Evolutionary conservation across 371 early-diverging fungal genomes (phyloP).

Genomic region (Syncephalastrum monosporum): DNA sequence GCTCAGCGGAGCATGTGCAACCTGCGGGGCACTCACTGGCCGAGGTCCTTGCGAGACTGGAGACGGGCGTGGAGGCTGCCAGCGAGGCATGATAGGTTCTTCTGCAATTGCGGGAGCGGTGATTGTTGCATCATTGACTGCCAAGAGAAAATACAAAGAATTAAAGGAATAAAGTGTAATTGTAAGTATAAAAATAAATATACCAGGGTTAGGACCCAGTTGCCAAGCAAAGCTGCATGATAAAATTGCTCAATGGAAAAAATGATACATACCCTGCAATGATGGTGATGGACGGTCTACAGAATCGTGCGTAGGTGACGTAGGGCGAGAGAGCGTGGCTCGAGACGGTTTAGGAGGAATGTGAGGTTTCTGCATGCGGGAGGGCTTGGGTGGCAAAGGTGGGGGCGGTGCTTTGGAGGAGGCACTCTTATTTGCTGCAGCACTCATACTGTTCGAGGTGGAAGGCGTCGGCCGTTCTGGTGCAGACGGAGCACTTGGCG

Average conservation of each 20-base stretch:
- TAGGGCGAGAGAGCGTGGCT: conserved; percentile 7
- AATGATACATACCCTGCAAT: conserved; percentile 1
- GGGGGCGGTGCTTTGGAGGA: conserved; percentile 12
- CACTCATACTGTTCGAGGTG: too few relatives aligned
- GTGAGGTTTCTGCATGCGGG: conserved; percentile 19
- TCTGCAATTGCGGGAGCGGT: not conserved
- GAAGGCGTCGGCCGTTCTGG: too few relatives aligned
- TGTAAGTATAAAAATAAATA: too few relatives aligned
- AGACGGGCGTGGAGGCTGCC: conserved; percentile 7
- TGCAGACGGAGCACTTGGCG: conserved; percentile 3
- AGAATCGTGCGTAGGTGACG: conserved; percentile 10
- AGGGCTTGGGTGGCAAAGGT: conserved; percentile 22
- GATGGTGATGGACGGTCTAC: not conserved
- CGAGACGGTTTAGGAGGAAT: conserved; percentile 17
- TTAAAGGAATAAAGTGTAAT: conserved; percentile 6
- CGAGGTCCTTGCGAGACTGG: conserved; percentile 4
- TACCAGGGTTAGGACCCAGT: not conserved
- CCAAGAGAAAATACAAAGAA: not conserved
- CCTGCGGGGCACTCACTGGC: conserved; percentile 6
- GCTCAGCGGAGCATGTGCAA: not conserved
- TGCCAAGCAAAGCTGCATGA: conserved; percentile 2
- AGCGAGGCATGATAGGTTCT: not conserved
- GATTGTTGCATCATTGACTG: not conserved
- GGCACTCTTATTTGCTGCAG: too few relatives aligned
- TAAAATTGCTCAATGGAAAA: not conserved